phyloP scores from a whole-genome alignment of 2,329 filamentous ascomycete species.

The Fusarium verrucosum region DNA sequence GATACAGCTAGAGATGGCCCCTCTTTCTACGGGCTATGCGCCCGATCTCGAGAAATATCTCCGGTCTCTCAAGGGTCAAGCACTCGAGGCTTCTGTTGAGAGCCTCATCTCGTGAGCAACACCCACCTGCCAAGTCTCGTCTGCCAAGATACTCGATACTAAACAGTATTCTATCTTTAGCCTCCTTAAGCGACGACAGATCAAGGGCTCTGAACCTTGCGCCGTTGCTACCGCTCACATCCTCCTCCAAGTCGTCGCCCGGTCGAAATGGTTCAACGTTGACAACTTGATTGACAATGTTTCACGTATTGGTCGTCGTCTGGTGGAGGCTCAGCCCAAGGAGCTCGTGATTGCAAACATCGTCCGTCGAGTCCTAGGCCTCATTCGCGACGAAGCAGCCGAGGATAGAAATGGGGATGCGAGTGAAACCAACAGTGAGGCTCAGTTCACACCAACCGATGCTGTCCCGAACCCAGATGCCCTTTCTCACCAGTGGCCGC shows the following conservation, averaged over 20 bases:
- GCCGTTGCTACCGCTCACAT: slow-evolving; percentile 91
- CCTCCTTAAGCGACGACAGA: slow-evolving; percentile 89
- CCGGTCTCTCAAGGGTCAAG: slow-evolving; percentile 77
- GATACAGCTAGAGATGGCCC: slow-evolving; percentile 47
- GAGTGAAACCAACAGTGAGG: slow-evolving; percentile 68
- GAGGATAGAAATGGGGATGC: slow-evolving; percentile 75
- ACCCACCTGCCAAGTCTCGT: neutral
- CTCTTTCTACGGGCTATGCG: slow-evolving; percentile 56
- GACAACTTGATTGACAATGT: slow-evolving; percentile 82
- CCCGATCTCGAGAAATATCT: slow-evolving; percentile 82
- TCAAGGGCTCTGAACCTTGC: slow-evolving; percentile 86
- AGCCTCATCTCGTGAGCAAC: slow-evolving; percentile 77
- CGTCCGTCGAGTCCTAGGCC: slow-evolving; percentile 84
- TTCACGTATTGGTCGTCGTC: slow-evolving; percentile 77
- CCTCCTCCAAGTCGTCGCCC: slow-evolving; percentile 84
- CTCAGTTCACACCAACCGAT: slow-evolving; percentile 52
- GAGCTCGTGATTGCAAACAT: slow-evolving; percentile 96
- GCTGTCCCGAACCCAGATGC: slow-evolving; percentile 46
- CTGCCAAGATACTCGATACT: slow-evolving; percentile 10
- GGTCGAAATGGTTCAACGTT: slow-evolving; percentile 80
- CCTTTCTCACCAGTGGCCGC: slow-evolving; percentile 42
- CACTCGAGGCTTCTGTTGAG: slow-evolving; percentile 85
- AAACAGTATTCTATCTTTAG: slow-evolving; percentile 54
- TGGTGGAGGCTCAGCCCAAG: slow-evolving; percentile 84
- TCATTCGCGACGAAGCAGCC: slow-evolving; percentile 91